Evolutionary conservation across 2,329 filamentous ascomycete genomes (phyloP).

Genomic region (Cylindrodendrum hubeiense): DNA sequence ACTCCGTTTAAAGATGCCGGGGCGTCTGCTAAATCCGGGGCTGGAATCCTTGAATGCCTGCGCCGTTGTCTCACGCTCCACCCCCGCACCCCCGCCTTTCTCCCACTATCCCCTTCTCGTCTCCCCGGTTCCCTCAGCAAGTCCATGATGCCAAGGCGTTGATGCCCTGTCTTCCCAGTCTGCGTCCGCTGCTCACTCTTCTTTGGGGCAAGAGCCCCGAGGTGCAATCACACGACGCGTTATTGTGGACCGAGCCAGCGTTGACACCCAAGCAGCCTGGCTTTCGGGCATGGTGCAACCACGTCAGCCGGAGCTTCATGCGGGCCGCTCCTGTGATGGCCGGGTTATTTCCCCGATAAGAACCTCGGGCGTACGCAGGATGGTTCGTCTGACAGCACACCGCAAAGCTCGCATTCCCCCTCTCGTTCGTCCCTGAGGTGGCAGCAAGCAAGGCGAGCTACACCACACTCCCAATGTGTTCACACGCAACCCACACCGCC

Average conservation of each 20-base stretch:
- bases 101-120: neutral
- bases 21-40: too few species aligned
- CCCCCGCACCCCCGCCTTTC: neutral
- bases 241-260: neutral
- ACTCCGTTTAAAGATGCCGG: neutral
- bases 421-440: neutral
- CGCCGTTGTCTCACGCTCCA: constrained; percentile 1
- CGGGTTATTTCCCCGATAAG: neutral
- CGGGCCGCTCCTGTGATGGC: too few species aligned
- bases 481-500: constrained; percentile 5
- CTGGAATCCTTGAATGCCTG: neutral
- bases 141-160: neutral
- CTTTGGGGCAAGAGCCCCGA: neutral
- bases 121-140: neutral
- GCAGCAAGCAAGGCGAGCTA: neutral
- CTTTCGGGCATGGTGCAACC: too few species aligned
- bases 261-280: neutral
- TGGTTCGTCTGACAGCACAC: neutral
- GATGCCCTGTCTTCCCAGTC: neutral
- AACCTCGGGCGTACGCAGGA: constrained; percentile 1
- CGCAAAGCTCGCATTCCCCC: neutral
- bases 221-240: neutral
- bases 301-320: too few species aligned
- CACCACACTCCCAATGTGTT: constrained; percentile 10
- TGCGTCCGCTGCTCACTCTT: neutral